phyloP scores from a whole-genome alignment of 176 grass and related monocot species.

The bread wheat (Triticum aestivum) region DNA sequence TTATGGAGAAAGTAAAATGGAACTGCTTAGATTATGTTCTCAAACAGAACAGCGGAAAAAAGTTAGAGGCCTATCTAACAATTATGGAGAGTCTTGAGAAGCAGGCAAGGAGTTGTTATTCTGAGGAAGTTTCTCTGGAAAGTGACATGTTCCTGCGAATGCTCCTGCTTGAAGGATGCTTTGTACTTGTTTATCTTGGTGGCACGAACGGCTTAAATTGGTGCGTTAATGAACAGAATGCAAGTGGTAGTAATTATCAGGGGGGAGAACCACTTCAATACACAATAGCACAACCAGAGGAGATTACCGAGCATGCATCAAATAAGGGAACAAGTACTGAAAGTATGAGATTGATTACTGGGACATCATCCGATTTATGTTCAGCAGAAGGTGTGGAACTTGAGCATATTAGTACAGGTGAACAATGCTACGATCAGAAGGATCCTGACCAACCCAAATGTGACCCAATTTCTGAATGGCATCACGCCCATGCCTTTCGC shows the following conservation, averaged over 20 bases:
- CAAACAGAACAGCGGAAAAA: not conserved
- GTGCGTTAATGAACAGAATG: not conserved
- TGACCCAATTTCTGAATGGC: not conserved
- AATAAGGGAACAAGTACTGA: not conserved
- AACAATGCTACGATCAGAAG: not conserved
- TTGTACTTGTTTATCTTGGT: not conserved
- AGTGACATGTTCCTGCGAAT: not conserved
- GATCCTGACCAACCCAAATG: not conserved
- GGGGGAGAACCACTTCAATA: not conserved
- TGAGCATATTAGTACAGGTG: not conserved
- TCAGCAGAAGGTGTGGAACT: not conserved
- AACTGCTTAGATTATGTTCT: not conserved
- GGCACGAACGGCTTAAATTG: not conserved
- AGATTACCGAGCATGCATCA: not conserved
- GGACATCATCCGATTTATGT: not conserved
- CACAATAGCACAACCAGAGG: not conserved
- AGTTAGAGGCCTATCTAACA: not conserved
- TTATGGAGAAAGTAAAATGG: conserved; percentile 10
- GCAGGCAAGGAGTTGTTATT: not conserved
- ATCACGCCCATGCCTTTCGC: not conserved
- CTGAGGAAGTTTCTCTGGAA: not conserved
- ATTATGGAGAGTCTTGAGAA: not conserved
- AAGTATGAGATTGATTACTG: not conserved
- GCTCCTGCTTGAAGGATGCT: conserved; percentile 4
- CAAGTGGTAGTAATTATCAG: not conserved